These are phyloP conservation scores for Cicer chorassanicum DNA, from an alignment of 306 rosid genomes.

Conservation along the genomic window DNA sequence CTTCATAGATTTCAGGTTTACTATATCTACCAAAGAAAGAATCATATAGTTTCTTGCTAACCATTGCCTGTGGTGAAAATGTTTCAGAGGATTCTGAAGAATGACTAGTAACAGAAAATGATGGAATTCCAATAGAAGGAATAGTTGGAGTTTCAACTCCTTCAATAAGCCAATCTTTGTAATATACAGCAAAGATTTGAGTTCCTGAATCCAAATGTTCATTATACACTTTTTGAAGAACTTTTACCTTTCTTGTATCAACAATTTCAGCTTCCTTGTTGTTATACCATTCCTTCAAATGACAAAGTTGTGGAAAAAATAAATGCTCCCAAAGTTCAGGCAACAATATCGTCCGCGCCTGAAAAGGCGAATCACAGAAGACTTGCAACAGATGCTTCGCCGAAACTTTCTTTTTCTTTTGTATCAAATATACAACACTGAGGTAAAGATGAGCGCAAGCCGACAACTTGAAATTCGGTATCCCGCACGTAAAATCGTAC, in stretches of 20 bases:
- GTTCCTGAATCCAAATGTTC: conserved; percentile 79
- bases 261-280: conserved; percentile 58
- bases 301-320: conserved; percentile 72
- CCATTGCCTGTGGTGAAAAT: conserved; percentile 69
- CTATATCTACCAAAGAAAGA: conserved; percentile 56
- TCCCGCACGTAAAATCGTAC: conserved; percentile 59
- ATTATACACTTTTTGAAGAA: conserved; percentile 63
- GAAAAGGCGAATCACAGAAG: conserved; percentile 70
- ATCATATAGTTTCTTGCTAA: conserved; percentile 74
- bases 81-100: conserved; percentile 59
- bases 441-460: conserved; percentile 96
- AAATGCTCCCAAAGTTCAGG: conserved; percentile 80
- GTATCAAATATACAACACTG: conserved; percentile 67
- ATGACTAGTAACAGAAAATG: conserved; percentile 45
- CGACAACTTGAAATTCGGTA: conserved; percentile 68
- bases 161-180: conserved; percentile 86
- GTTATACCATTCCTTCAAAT: conserved; percentile 67
- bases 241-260: conserved; percentile 52
- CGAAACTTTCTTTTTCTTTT: conserved; percentile 61
- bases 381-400: conserved; percentile 90
- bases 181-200: conserved; percentile 63
- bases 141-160: conserved; percentile 69
- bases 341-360: conserved; percentile 68
- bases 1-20: conserved; percentile 49
- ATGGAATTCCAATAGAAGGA: conserved; percentile 68